These are phyloP conservation scores for Sporothrix brasiliensis DNA, from an alignment of 2,329 filamentous ascomycete genomes.

Conservation along the genomic window DNA sequence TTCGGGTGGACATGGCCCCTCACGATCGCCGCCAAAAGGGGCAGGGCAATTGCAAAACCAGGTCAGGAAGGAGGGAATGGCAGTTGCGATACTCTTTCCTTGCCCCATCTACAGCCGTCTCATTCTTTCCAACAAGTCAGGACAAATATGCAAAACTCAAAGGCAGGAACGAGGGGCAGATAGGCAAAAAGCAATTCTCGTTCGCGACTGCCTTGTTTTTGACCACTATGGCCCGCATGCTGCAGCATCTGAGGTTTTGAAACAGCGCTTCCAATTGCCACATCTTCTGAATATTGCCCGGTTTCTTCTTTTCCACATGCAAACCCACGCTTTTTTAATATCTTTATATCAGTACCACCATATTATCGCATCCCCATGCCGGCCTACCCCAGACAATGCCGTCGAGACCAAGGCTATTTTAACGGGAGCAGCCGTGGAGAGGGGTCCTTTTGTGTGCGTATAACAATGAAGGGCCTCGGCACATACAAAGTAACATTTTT, in stretches of 20 bases:
- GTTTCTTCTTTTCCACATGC: too few species aligned
- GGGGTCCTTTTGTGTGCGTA: not conserved
- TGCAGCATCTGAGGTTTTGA: too few species aligned
- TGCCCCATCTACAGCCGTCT: not conserved
- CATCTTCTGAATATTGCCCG: too few species aligned
- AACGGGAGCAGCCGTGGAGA: conserved; percentile 25
- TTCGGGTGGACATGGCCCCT: conserved; percentile 15
- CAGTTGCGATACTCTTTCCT: not conserved
- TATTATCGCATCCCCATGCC: not conserved
- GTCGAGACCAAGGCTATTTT: not conserved
- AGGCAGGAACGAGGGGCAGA: not conserved
- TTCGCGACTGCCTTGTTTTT: not conserved
- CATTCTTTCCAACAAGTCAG: not conserved
- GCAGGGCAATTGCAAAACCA: conserved; percentile 8
- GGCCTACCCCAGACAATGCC: not conserved
- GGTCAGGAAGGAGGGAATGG: conserved; percentile 13
- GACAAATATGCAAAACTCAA: not conserved
- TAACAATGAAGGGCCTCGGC: not conserved
- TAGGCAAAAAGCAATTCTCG: too few species aligned
- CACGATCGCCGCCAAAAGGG: conserved; percentile 13
- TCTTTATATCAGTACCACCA: too few species aligned
- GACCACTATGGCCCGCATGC: not conserved
- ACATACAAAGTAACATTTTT: not conserved
- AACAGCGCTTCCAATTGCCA: too few species aligned
- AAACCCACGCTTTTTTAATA: too few species aligned